Evolutionary conservation across 2,329 filamentous ascomycete genomes (phyloP), one percentile per base, ranked within the genome.

Genomic region (Exophiala viscosa): DNA sequence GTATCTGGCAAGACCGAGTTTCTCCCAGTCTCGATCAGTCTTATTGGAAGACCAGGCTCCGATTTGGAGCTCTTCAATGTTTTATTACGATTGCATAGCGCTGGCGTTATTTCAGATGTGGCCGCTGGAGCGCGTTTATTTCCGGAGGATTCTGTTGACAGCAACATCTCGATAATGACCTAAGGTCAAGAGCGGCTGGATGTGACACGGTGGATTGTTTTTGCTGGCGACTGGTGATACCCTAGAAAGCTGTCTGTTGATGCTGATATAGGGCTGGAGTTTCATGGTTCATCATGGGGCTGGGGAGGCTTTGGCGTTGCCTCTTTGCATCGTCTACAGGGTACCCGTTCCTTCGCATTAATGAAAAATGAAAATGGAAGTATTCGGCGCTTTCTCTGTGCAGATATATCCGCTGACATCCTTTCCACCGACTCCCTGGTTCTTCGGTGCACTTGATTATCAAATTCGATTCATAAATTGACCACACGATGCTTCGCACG

Each of bases 21-120:
- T 36, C 57, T 70, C 40, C 69, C 69, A 3, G 67, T 70, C 0
- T 64, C 63, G 0, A 62, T 70, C 45, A 65, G 64, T 50, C 53
- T 69, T 23, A 45, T 66, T 1, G 64, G 63, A 17, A 60, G 62
- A 2, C 65, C 62, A 5, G 67, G 67, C 1, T 68, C 66, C 46
- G 69, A 70, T 53, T 48, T 64, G 13, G 61, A 69, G 52, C 59
- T 62, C 13, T 60, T 62, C 43, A 47, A 60, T 18, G 48, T 59
- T 18, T 49, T 62, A 33, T 33, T 31, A 23, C 42, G 54, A 33
- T 40, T 62, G 43, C 50, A 50, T 28, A 32, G 53, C 20, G 35
- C 54, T 8, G 58, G 58, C 13, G 50, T 52, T 10, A 45, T 62
- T 8, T 45, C 42, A 10, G 50, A 57, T 35, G 52, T 61, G 6